Conservation (phyloP, 2,329 filamentous ascomycete species). For the Pseudogymnoascus pannorum region DNA sequence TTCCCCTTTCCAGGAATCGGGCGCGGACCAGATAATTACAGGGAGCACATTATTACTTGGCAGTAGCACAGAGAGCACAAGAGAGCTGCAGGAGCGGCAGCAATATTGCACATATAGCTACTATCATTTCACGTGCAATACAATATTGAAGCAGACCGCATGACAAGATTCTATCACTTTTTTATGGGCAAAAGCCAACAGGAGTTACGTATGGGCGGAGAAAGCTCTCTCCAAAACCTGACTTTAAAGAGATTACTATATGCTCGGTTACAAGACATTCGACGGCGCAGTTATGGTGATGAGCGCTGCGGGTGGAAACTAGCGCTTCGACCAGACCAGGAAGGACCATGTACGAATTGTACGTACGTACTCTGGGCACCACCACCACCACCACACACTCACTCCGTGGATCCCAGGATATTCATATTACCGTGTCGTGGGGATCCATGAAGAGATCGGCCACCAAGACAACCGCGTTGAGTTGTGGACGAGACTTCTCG, state of each 20-base stretch:
- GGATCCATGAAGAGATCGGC: slow-evolving; percentile 4
- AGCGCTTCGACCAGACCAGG: neutral
- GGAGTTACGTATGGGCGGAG: neutral
- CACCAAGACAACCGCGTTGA: slow-evolving; percentile 4
- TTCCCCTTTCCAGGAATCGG: neutral
- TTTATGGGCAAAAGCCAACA: neutral
- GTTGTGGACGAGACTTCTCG: slow-evolving; percentile 1
- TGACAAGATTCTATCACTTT: slow-evolving; percentile 2
- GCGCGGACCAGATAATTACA: neutral
- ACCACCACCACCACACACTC: neutral
- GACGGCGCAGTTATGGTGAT: neutral
- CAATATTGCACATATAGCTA: slow-evolving; percentile 6
- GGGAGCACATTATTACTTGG: neutral
- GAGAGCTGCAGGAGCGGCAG: neutral
- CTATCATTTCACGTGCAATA: slow-evolving; percentile 5
- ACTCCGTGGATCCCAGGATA: neutral
- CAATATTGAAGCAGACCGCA: neutral
- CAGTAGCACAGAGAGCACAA: neutral
- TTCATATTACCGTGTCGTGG: slow-evolving; percentile 7
- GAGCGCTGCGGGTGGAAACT: neutral
- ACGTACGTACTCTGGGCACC: slow-evolving; percentile 3
- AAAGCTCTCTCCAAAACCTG: neutral
- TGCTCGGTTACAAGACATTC: neutral
- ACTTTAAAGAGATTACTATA: neutral
- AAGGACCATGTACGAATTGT: slow-evolving; percentile 2